Conservation (phyloP, 139 green algal species). For the Zygnema cylindricum region DNA sequence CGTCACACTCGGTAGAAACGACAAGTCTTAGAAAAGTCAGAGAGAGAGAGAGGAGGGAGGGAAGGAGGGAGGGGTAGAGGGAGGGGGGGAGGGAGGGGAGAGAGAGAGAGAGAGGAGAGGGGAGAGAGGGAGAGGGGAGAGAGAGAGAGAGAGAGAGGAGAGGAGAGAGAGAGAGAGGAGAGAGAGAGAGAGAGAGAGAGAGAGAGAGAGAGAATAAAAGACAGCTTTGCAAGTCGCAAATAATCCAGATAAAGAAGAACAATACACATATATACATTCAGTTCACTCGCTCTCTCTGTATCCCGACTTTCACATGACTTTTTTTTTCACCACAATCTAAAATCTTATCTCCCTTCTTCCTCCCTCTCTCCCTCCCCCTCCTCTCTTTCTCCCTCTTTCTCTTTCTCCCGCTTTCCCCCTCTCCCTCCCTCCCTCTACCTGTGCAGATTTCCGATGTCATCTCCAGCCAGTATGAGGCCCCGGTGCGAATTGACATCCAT, state of each 20-base stretch:
- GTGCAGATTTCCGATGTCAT: constrained; percentile 72
- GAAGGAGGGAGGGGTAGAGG: background rate
- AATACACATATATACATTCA: background rate
- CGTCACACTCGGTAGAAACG: too few species aligned
- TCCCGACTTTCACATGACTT: background rate
- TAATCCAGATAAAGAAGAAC: background rate
- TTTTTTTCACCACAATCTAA: background rate
- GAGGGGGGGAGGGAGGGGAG: background rate
- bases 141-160: background rate
- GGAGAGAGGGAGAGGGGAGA: background rate
- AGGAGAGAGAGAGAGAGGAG: background rate
- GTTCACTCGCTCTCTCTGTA: background rate
- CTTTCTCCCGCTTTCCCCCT: background rate
- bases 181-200: background rate
- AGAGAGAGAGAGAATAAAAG: background rate
- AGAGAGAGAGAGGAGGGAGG: background rate
- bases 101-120: background rate
- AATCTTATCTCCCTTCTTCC: background rate
- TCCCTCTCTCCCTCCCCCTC: too few species aligned
- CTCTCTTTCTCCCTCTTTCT: background rate
- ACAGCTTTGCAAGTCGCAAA: background rate
- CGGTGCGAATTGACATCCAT: constrained; percentile 60
- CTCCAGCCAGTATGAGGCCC: constrained; percentile 67
- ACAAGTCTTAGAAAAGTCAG: too few species aligned
- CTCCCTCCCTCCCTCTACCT: constrained; percentile 57